These are phyloP conservation scores for Chalara sp. DNA, from an alignment of 2,329 filamentous ascomycete genomes.

Conservation along the genomic window DNA sequence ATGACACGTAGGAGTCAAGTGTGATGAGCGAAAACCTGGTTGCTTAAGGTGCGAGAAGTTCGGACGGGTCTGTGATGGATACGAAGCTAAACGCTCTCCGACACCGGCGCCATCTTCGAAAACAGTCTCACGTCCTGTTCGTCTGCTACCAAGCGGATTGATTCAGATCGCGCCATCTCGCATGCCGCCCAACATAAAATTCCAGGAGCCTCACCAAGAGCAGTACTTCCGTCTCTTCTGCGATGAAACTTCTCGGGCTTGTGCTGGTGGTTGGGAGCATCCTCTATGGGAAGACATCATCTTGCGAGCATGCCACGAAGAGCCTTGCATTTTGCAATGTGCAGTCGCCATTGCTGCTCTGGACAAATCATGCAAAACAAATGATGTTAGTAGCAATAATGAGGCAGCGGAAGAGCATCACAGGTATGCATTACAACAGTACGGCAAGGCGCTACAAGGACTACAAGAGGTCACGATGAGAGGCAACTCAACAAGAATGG, in stretches of 20 bases:
- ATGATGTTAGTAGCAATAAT: neutral
- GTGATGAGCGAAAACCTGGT: slow-evolving; percentile 9
- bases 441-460: slow-evolving; percentile 13
- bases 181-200: slow-evolving; percentile 2
- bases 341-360: slow-evolving; percentile 15
- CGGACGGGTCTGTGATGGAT: slow-evolving; percentile 11
- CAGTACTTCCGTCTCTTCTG: slow-evolving; percentile 17
- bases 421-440: slow-evolving; percentile 13
- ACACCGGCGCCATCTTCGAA: neutral
- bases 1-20: slow-evolving; percentile 11
- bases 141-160: neutral
- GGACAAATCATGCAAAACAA: slow-evolving; percentile 7
- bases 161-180: slow-evolving; percentile 1
- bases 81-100: neutral
- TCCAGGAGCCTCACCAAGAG: slow-evolving; percentile 12
- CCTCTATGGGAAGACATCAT: slow-evolving; percentile 13
- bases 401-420: slow-evolving; percentile 9
- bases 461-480: slow-evolving; percentile 5
- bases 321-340: slow-evolving; percentile 11
- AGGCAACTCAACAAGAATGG: slow-evolving; percentile 12
- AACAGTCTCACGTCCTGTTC: neutral
- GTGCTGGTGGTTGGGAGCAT: slow-evolving; percentile 11
- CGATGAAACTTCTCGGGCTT: slow-evolving; percentile 10
- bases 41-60: slow-evolving; percentile 10
- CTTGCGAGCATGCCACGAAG: slow-evolving; percentile 12